Conservation (phyloP, 2,329 filamentous ascomycete species). For the Neocatenulostroma microsporum region DNA sequence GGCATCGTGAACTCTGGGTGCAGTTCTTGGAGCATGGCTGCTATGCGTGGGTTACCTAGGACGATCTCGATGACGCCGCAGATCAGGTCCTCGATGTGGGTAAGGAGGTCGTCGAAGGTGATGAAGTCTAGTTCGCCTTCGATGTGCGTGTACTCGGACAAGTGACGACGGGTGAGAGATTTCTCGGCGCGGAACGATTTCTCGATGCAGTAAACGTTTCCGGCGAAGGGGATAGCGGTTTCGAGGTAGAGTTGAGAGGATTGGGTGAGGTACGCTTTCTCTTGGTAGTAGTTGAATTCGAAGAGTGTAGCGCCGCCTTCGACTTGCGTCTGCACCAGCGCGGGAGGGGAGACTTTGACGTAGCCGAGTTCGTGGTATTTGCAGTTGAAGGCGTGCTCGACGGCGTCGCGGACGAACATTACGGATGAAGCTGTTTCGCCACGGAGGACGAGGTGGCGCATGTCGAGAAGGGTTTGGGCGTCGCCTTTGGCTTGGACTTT, state of each 20-base stretch:
- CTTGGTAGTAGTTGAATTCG: slow-evolving; percentile 79
- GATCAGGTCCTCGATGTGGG: slow-evolving; percentile 79
- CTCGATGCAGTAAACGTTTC: slow-evolving; percentile 95
- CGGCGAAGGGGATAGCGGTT: slow-evolving; percentile 81
- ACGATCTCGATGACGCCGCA: slow-evolving; percentile 75
- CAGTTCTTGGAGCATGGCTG: slow-evolving; percentile 68
- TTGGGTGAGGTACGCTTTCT: slow-evolving; percentile 89
- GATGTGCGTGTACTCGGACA: slow-evolving; percentile 94
- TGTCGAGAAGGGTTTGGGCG: slow-evolving; percentile 67
- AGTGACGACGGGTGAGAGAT: slow-evolving; percentile 82
- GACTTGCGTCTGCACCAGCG: slow-evolving; percentile 89
- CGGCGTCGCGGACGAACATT: slow-evolving; percentile 75
- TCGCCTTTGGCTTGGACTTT: slow-evolving; percentile 61
- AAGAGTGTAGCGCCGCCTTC: slow-evolving; percentile 91
- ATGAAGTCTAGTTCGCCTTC: slow-evolving; percentile 97
- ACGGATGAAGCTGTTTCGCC: slow-evolving; percentile 77
- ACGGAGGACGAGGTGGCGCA: slow-evolving; percentile 76
- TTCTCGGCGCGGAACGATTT: slow-evolving; percentile 99
- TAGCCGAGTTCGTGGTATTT: slow-evolving; percentile 69
- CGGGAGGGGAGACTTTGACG: slow-evolving; percentile 79
- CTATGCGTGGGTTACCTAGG: slow-evolving; percentile 64
- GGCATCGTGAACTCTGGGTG: slow-evolving; percentile 87
- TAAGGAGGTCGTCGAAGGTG: slow-evolving; percentile 78
- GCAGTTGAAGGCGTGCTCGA: slow-evolving; percentile 72
- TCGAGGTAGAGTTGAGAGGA: slow-evolving; percentile 97